Percentiles rank a stretch among this genome's conserved stretches.
Conservation (phyloP, 2,329 filamentous ascomycete species). For the Aspergillus caelatus region DNA sequence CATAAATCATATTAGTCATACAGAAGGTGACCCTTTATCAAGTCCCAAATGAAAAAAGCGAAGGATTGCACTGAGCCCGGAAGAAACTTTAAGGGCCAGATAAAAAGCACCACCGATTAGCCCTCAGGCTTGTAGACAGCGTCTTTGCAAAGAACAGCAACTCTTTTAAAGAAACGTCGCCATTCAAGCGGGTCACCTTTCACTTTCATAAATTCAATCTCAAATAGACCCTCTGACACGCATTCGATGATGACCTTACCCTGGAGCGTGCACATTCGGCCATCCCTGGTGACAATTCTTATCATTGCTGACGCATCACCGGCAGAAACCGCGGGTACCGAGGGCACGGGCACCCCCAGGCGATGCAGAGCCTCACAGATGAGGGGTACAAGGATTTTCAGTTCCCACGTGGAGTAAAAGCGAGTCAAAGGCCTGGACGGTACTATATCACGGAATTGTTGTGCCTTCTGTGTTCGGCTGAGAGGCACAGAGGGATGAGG, state of each 20-base stretch:
- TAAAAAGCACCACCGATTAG: slow-evolving; percentile 17
- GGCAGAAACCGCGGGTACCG: slow-evolving; percentile 47
- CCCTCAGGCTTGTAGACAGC: slow-evolving; percentile 68
- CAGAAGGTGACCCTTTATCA: slow-evolving; percentile 10
- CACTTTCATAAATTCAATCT: slow-evolving; percentile 89
- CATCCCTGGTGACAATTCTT: slow-evolving; percentile 70
- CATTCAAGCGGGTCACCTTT: slow-evolving; percentile 97
- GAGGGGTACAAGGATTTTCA: slow-evolving; percentile 75
- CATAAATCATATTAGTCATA: slow-evolving; percentile 22
- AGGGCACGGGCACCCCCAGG: slow-evolving; percentile 75
- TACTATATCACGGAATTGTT: slow-evolving; percentile 86
- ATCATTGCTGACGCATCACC: slow-evolving; percentile 63
- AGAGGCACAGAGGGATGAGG: slow-evolving; percentile 76
- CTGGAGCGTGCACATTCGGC: slow-evolving; percentile 49
- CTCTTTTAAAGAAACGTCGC: slow-evolving; percentile 94
- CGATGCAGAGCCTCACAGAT: slow-evolving; percentile 80
- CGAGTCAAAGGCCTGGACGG: slow-evolving; percentile 84
- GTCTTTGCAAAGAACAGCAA: slow-evolving; percentile 85
- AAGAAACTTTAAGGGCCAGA: background rate
- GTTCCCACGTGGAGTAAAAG: slow-evolving; percentile 83
- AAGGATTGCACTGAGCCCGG: background rate
- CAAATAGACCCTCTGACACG: slow-evolving; percentile 65
- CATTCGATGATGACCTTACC: slow-evolving; percentile 49
- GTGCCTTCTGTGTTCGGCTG: slow-evolving; percentile 84
- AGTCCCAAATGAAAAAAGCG: background rate